Evolutionary conservation across 345 rosid species (phyloP).

Genomic region (Eucalyptus cloeziana): DNA sequence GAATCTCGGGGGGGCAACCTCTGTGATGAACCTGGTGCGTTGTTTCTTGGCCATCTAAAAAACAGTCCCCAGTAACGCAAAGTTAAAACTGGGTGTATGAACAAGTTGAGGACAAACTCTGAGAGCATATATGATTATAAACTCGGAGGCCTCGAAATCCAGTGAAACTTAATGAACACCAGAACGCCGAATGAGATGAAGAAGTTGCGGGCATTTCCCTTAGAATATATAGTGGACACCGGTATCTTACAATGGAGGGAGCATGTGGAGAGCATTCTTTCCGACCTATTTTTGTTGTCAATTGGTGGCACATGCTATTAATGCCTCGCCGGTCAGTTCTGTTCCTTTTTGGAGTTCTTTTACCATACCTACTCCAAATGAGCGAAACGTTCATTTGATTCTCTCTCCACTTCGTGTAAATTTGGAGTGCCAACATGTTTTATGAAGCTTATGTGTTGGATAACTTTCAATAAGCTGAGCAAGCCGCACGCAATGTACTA

Average conservation of each 20-base stretch:
- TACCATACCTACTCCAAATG: not conserved
- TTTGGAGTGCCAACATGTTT: not conserved
- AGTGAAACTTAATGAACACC: not conserved
- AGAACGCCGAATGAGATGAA: not conserved
- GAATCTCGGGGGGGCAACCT: conserved; percentile 39
- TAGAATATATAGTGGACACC: not conserved
- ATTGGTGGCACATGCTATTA: not conserved
- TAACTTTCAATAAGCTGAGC: not conserved
- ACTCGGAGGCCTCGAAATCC: not conserved
- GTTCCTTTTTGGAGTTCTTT: not conserved
- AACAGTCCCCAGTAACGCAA: not conserved
- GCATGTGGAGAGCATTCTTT: not conserved
- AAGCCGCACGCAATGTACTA: not conserved
- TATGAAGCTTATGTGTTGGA: not conserved
- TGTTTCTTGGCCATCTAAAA: conserved; percentile 3
- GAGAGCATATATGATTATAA: not conserved
- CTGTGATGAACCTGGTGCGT: conserved; percentile 19
- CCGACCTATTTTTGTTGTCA: not conserved
- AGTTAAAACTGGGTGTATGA: not conserved
- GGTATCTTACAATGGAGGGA: not conserved
- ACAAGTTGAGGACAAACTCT: not conserved
- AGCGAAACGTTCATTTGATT: not conserved
- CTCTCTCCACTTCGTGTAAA: not conserved
- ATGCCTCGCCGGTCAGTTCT: not conserved
- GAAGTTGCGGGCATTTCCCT: not conserved